Percentiles rank a stretch among this genome's conserved stretches.
These are phyloP conservation scores for Tylopilus vinaceipallidus DNA, from an alignment of 768 basidiomycete species.

Conservation along the genomic window DNA sequence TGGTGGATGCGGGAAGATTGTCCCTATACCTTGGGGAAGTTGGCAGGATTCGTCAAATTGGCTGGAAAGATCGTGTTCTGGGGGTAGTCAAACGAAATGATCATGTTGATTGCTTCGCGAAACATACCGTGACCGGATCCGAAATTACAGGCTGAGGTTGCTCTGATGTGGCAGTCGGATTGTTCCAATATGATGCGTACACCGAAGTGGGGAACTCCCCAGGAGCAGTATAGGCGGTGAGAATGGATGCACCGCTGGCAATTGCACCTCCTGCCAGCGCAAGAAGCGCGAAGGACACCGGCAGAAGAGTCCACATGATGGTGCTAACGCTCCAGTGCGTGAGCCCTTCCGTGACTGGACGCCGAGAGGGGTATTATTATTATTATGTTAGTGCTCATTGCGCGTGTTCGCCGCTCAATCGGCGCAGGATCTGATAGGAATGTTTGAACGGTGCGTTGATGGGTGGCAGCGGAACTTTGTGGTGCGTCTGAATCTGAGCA, in stretches of 20 bases:
- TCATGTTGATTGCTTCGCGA: background rate
- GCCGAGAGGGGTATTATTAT: too few relatives aligned
- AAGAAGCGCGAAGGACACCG: constrained; percentile 12
- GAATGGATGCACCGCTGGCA: constrained; percentile 12
- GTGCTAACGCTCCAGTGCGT: background rate
- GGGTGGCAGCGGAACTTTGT: background rate
- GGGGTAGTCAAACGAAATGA: background rate
- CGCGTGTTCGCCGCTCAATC: constrained; percentile 12
- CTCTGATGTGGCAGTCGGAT: constrained; percentile 62
- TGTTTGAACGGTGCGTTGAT: too few relatives aligned
- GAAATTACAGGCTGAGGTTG: constrained; percentile 73
- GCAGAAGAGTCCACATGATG: constrained; percentile 11
- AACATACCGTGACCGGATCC: constrained; percentile 58
- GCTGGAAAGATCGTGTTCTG: constrained; percentile 58
- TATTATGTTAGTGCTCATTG: too few relatives aligned
- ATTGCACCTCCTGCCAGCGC: constrained; percentile 4
- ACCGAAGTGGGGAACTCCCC: constrained; percentile 62
- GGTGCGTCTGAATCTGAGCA: too few relatives aligned
- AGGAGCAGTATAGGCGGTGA: constrained; percentile 52
- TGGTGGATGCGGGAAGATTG: background rate
- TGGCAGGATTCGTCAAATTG: constrained; percentile 58
- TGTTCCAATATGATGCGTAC: constrained; percentile 63
- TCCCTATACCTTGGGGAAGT: constrained; percentile 45
- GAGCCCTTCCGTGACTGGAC: too few relatives aligned
- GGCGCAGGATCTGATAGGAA: background rate